Percentiles rank a stretch among this genome's conserved stretches.
Conservation (phyloP, 306 rosid genomes). For the Cyamopsis tetragonoloba region DNA sequence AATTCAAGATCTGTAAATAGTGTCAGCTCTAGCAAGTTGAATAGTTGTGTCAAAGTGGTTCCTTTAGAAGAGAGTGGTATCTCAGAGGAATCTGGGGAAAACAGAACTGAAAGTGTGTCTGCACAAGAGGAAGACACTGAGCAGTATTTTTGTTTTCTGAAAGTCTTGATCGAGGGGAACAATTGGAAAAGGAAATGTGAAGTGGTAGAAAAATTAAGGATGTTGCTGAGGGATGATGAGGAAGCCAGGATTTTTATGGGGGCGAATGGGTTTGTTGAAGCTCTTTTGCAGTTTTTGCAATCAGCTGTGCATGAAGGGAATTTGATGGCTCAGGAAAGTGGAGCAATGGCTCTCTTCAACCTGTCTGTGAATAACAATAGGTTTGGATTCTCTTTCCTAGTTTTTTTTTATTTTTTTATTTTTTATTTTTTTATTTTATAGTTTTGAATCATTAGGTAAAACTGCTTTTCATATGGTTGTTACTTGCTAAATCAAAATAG, state of each 20-base stretch:
- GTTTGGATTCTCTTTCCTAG: slow-evolving; percentile 30
- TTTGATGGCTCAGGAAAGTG: slow-evolving; percentile 74
- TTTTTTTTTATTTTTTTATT: no score
- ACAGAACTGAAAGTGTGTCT: slow-evolving; percentile 44
- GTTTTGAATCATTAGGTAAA: slow-evolving; percentile 4
- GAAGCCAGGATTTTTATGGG: slow-evolving; percentile 94
- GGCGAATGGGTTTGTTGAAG: slow-evolving; percentile 90
- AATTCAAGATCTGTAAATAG: slow-evolving; percentile 61
- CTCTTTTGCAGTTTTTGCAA: slow-evolving; percentile 61
- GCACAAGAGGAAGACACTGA: slow-evolving; percentile 50
- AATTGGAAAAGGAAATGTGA: slow-evolving; percentile 62
- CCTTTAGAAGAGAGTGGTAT: slow-evolving; percentile 69
- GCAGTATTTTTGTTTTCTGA: slow-evolving; percentile 52
- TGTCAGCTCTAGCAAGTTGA: slow-evolving; percentile 64
- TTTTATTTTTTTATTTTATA: no score
- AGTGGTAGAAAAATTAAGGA: slow-evolving; percentile 74
- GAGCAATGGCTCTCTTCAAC: slow-evolving; percentile 98
- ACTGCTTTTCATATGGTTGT: slow-evolving; percentile 11
- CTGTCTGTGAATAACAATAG: slow-evolving; percentile 91
- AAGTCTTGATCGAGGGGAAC: slow-evolving; percentile 53
- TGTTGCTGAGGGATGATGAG: slow-evolving; percentile 79
- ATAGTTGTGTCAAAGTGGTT: slow-evolving; percentile 72
- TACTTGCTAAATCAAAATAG: neutral
- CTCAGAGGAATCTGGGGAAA: slow-evolving; percentile 51
- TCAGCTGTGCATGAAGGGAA: slow-evolving; percentile 60